These are phyloP conservation scores for Penicillium vulpinum DNA, from an alignment of 2,329 filamentous ascomycete genomes.

Conservation along the genomic window DNA sequence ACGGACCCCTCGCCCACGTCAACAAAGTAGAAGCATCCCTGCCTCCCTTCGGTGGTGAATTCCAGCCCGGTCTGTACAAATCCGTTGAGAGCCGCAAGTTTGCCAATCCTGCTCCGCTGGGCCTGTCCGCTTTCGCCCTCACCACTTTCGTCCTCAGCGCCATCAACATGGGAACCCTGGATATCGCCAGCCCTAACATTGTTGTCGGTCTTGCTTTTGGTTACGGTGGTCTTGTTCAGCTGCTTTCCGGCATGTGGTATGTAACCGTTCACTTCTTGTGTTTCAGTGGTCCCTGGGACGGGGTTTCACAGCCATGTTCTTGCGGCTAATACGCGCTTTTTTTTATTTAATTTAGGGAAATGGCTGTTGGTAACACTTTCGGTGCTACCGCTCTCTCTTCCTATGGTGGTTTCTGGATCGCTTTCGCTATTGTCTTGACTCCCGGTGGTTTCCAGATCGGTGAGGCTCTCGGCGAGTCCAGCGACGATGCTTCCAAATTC, in stretches of 20 bases:
- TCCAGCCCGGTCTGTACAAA: slow-evolving; percentile 70
- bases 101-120: slow-evolving; percentile 76
- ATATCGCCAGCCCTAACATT: slow-evolving; percentile 63
- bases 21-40: slow-evolving; percentile 50
- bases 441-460: slow-evolving; percentile 65
- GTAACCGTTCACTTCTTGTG: slow-evolving; percentile 23
- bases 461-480: slow-evolving; percentile 34
- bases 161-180: slow-evolving; percentile 68
- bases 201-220: slow-evolving; percentile 69
- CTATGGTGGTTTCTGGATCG: slow-evolving; percentile 82
- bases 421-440: slow-evolving; percentile 70
- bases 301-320: background rate
- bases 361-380: slow-evolving; percentile 85
- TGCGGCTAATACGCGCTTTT: background rate
- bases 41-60: slow-evolving; percentile 68
- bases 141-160: slow-evolving; percentile 78
- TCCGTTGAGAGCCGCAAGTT: slow-evolving; percentile 67
- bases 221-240: slow-evolving; percentile 76
- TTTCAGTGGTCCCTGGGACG: background rate
- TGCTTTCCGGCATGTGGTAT: slow-evolving; percentile 84
- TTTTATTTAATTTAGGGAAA: slow-evolving; percentile 63
- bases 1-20: slow-evolving; percentile 54
- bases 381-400: slow-evolving; percentile 79
- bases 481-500: slow-evolving; percentile 41
- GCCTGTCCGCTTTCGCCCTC: slow-evolving; percentile 75